phyloP scores from a whole-genome alignment of 495 filamentous ascomycete genomes.

The Annulohypoxylon bovei region DNA sequence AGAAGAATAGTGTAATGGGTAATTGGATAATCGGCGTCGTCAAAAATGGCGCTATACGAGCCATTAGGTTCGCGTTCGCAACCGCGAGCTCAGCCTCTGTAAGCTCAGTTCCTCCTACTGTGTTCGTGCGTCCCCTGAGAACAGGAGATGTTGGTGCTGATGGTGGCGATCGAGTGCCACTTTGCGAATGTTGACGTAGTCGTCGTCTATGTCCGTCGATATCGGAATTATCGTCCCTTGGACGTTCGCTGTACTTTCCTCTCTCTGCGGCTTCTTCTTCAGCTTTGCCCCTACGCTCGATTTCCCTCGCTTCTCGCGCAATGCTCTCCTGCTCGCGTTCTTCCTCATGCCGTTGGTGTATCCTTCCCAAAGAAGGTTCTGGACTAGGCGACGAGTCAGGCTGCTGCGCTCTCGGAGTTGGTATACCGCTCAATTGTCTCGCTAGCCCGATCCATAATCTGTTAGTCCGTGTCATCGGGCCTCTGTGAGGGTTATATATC shows the following conservation, averaged over 20 bases:
- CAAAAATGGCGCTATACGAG: slow-evolving; percentile 87
- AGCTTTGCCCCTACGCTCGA: slow-evolving; percentile 73
- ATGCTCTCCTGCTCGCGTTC: slow-evolving; percentile 68
- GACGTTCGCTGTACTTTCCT: slow-evolving; percentile 63
- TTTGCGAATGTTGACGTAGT: slow-evolving; percentile 12
- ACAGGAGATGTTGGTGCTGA: slow-evolving; percentile 50
- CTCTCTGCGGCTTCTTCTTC: slow-evolving; percentile 76
- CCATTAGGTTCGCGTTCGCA: slow-evolving; percentile 88
- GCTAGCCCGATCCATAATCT: slow-evolving; percentile 85
- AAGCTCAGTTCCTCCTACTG: slow-evolving; percentile 66
- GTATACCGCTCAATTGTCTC: slow-evolving; percentile 83
- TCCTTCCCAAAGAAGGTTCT: slow-evolving; percentile 24
- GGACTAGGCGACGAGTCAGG: slow-evolving; percentile 26
- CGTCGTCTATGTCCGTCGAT: slow-evolving; percentile 38
- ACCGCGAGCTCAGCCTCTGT: slow-evolving; percentile 72
- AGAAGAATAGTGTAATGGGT: slow-evolving; percentile 92
- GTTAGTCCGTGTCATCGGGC: slow-evolving; percentile 89
- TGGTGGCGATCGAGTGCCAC: slow-evolving; percentile 34
- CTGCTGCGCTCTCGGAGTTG: slow-evolving; percentile 61
- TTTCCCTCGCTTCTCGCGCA: slow-evolving; percentile 74
- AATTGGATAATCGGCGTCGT: slow-evolving; percentile 76
- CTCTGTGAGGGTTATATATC: slow-evolving; percentile 86
- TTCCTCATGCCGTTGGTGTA: slow-evolving; percentile 54
- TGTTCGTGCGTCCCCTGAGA: slow-evolving; percentile 43
- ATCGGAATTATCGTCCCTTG: slow-evolving; percentile 48